These are phyloP conservation scores for Saccharomycopsis sp. DNA, from an alignment of 805 yeast genomes.

Conservation along the genomic window DNA sequence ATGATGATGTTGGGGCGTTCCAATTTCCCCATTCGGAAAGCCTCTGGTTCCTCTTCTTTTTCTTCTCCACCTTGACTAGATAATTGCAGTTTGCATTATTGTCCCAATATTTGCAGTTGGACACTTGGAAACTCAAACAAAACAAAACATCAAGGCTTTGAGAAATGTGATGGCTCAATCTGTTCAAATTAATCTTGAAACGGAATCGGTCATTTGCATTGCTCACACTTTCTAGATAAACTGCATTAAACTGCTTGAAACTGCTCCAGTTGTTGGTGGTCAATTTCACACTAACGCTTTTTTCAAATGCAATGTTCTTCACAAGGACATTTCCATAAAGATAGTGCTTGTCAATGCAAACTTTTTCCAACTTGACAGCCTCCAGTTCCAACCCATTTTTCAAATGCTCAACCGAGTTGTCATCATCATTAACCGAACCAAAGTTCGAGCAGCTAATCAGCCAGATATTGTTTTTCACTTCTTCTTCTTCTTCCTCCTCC, in stretches of 20 bases:
- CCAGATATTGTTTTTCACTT: conserved; percentile 1
- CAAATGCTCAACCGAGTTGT: too few relatives aligned
- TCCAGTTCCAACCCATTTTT: too few relatives aligned
- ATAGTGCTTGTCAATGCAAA: neutral
- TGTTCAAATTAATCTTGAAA: conserved; percentile 30
- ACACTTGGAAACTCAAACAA: conserved; percentile 17
- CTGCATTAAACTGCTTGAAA: conserved; percentile 33
- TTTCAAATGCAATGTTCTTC: conserved; percentile 34
- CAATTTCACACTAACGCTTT: conserved; percentile 32
- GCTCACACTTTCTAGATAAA: conserved; percentile 23
- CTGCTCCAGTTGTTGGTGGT: conserved; percentile 36
- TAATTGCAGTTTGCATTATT: conserved; percentile 19
- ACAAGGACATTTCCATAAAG: conserved; percentile 36
- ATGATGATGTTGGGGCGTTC: neutral
- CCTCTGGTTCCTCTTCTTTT: conserved; percentile 3
- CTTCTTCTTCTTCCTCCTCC: too few relatives aligned
- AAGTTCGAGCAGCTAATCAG: conserved; percentile 5
- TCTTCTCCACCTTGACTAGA: conserved; percentile 21
- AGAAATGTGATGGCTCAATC: conserved; percentile 18
- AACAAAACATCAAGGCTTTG: conserved; percentile 22
- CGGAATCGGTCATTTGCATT: conserved; percentile 23
- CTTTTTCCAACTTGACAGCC: conserved; percentile 7
- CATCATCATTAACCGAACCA: neutral
- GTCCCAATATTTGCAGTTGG: conserved; percentile 19
- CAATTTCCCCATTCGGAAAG: conserved; percentile 12